Evolutionary conservation across 495 filamentous ascomycete species (phyloP).

Genomic region (Pseudevernia furfuracea): DNA sequence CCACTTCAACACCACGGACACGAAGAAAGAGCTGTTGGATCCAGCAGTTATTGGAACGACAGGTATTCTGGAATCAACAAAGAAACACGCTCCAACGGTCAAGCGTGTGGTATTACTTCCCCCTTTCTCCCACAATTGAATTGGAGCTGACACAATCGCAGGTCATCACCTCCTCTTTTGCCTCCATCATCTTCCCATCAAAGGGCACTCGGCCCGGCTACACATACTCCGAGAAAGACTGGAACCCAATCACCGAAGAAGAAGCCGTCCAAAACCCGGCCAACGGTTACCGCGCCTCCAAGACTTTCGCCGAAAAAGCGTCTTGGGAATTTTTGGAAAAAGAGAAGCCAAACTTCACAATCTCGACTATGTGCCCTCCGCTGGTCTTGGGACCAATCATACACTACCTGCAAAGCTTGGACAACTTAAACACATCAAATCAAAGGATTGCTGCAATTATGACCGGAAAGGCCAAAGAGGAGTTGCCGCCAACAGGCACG

Average conservation of each 20-base stretch:
- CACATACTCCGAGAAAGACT: constrained; percentile 63
- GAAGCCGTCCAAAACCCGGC: constrained; percentile 48
- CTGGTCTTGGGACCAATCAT: constrained; percentile 67
- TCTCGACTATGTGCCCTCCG: constrained; percentile 65
- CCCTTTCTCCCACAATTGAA: no score
- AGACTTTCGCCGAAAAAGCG: constrained; percentile 59
- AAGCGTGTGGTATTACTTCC: constrained; percentile 52
- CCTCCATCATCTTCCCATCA: constrained; percentile 55
- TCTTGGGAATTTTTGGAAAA: constrained; percentile 77
- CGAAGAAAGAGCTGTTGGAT: constrained; percentile 65
- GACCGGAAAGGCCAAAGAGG: constrained; percentile 57
- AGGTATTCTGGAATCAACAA: constrained; percentile 66
- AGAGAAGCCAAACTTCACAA: constrained; percentile 67
- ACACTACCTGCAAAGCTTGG: constrained; percentile 56
- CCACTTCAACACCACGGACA: constrained; percentile 62
- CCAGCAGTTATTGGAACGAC: constrained; percentile 56
- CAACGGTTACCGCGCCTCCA: constrained; percentile 62
- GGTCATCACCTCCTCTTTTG: constrained; percentile 78
- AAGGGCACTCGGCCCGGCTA: constrained; percentile 43
- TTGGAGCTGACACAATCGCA: background rate
- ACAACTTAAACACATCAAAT: constrained; percentile 64
- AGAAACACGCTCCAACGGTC: constrained; percentile 64
- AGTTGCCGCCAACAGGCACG: constrained; percentile 47
- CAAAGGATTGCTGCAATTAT: constrained; percentile 47
- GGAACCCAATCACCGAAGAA: constrained; percentile 76